A percentile compares a stretch with the other conserved stretches of the same genome.
phyloP scores from a whole-genome alignment of 352 stramenopile species.

The Phytophthora brassicae region DNA sequence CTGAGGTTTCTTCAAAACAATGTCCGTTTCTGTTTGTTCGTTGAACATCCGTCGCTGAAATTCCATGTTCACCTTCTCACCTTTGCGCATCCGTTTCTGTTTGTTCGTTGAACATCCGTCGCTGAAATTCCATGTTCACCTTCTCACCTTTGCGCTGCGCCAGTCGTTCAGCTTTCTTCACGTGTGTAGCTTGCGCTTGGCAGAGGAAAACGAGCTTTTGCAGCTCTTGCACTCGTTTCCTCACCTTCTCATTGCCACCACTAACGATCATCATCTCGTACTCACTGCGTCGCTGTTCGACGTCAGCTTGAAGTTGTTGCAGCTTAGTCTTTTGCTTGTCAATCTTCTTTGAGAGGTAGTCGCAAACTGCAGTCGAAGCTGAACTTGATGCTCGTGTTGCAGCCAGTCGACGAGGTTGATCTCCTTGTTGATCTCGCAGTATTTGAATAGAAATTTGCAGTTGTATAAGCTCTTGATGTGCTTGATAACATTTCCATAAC shows the following conservation, averaged over 20 bases:
- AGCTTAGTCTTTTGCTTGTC: conserved; percentile 45
- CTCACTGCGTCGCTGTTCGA: conserved; percentile 27
- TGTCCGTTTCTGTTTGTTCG: conserved; percentile 66
- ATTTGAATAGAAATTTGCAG: conserved; percentile 58
- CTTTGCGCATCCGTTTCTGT: conserved; percentile 53
- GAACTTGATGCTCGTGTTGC: conserved; percentile 16
- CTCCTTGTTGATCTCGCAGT: conserved; percentile 20
- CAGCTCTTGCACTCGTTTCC: conserved; percentile 60
- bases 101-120: conserved; percentile 52
- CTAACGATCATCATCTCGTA: conserved; percentile 44
- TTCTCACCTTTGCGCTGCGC: conserved; percentile 35
- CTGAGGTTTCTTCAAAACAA: conserved; percentile 52
- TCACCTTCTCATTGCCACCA: conserved; percentile 53
- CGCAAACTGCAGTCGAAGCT: conserved; percentile 33
- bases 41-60: conserved; percentile 47
- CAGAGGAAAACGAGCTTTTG: conserved; percentile 73
- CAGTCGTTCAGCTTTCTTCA: conserved; percentile 41
- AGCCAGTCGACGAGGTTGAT: conserved; percentile 14
- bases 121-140: conserved; percentile 37
- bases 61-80: conserved; percentile 31
- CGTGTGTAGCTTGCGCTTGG: conserved; percentile 51
- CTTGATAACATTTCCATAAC: conserved; percentile 52
- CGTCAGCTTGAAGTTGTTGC: conserved; percentile 36
- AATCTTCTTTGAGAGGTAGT: conserved; percentile 57
- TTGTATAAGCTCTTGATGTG: conserved; percentile 58